Evolutionary conservation across 2,329 filamentous ascomycete genomes (phyloP).

Genomic region (Paecilomyces variotii): DNA sequence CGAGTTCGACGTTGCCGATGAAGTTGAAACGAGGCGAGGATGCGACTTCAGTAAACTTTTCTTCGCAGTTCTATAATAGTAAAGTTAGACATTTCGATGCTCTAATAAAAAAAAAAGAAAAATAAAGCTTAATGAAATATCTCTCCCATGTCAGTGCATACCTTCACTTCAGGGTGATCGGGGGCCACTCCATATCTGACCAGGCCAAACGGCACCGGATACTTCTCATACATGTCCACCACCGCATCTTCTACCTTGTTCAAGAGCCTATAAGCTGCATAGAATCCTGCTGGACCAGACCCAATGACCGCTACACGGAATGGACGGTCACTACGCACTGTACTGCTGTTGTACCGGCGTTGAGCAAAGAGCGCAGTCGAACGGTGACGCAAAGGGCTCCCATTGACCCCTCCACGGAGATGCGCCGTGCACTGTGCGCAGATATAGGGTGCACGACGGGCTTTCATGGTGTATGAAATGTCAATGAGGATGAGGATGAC

Average conservation of each 20-base stretch:
- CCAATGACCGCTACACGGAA: conserved; percentile 83
- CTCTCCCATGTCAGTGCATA: conserved; percentile 32
- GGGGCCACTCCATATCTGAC: conserved; percentile 95
- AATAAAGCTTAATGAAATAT: neutral
- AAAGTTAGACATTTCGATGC: conserved; percentile 1
- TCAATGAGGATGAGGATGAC: neutral
- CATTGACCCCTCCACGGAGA: neutral
- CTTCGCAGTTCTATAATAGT: conserved; percentile 70
- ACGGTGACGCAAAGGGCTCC: neutral
- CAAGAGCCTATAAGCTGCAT: conserved; percentile 81
- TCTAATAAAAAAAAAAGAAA: neutral
- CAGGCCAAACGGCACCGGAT: conserved; percentile 87
- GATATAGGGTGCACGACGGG: conserved; percentile 14
- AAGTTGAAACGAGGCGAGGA: conserved; percentile 77
- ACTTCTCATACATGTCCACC: conserved; percentile 92
- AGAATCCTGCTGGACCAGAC: conserved; percentile 93
- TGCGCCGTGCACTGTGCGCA: conserved; percentile 23
- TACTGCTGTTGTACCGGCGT: conserved; percentile 23
- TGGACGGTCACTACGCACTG: conserved; percentile 36
- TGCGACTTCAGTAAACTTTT: conserved; percentile 86
- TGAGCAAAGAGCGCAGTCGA: conserved; percentile 7
- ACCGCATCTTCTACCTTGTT: conserved; percentile 61
- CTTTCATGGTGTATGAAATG: neutral
- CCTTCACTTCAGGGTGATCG: conserved; percentile 97
- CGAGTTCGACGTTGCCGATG: conserved; percentile 79